These are phyloP conservation scores for Corylus americana DNA, from an alignment of 306 rosid species.

Conservation along the genomic window DNA sequence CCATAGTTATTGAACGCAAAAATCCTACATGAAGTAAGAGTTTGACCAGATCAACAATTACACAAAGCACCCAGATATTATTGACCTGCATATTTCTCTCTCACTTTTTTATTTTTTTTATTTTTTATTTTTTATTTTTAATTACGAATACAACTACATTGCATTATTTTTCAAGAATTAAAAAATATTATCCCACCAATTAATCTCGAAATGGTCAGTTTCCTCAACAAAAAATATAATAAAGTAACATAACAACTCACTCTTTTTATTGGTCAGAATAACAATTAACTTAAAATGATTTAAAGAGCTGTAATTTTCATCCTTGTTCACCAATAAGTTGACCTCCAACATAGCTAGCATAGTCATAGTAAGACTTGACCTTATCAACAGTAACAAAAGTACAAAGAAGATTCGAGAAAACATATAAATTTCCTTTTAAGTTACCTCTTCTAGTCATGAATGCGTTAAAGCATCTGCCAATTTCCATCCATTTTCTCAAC, in stretches of 20 bases:
- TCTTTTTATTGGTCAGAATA: not conserved
- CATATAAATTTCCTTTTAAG: not conserved
- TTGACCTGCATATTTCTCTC: not conserved
- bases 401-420: not conserved
- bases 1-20: not conserved
- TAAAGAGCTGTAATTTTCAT: not conserved
- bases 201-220: conserved; percentile 2
- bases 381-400: not conserved
- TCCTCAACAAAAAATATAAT: not conserved
- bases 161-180: not conserved
- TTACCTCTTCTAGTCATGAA: not conserved
- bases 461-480: not conserved
- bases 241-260: not conserved
- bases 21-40: not conserved
- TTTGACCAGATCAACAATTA: not conserved
- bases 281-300: not conserved
- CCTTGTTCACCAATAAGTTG: not conserved
- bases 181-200: not conserved
- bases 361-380: not conserved
- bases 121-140: not conserved
- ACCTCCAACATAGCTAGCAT: not conserved
- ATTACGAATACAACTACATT: not conserved
- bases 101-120: not conserved
- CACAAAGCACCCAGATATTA: not conserved
- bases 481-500: not conserved